These are phyloP conservation scores for Chrysosporium queenslandicum DNA, from an alignment of 2,329 filamentous ascomycete genomes.

Conservation along the genomic window DNA sequence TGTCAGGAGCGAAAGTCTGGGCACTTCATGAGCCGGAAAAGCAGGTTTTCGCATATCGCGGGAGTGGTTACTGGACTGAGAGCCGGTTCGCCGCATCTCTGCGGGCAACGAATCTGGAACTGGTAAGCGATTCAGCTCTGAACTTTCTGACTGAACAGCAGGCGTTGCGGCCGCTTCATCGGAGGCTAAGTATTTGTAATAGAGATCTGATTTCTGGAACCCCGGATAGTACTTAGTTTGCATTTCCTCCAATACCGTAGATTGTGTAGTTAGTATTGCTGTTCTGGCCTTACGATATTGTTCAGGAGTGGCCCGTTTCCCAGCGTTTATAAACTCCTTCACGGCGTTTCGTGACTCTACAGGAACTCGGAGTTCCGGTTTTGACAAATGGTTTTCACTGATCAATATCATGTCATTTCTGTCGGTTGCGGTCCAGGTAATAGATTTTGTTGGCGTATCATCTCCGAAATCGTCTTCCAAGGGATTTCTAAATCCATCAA, in stretches of 20 bases:
- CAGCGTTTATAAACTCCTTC: constrained; percentile 66
- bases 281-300: constrained; percentile 78
- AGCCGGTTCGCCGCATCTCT: constrained; percentile 40
- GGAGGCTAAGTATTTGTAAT: constrained; percentile 89
- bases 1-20: constrained; percentile 2
- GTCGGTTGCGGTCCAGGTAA: constrained; percentile 73
- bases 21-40: constrained; percentile 52
- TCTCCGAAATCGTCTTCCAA: constrained; percentile 77
- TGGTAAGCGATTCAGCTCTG: constrained; percentile 3
- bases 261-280: constrained; percentile 73
- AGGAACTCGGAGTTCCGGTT: constrained; percentile 68
- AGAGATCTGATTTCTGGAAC: constrained; percentile 88
- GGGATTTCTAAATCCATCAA: constrained; percentile 90
- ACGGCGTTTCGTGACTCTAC: constrained; percentile 60
- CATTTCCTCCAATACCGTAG: constrained; percentile 72
- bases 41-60: constrained; percentile 50
- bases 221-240: constrained; percentile 66
- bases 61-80: constrained; percentile 36
- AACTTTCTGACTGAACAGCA: constrained; percentile 20
- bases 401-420: constrained; percentile 83
- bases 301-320: constrained; percentile 61
- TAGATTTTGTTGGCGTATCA: constrained; percentile 51
- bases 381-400: constrained; percentile 76
- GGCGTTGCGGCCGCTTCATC: constrained; percentile 49
- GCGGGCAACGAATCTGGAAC: constrained; percentile 31